These are phyloP conservation scores for Trichoderma oligosporum DNA, from an alignment of 2,329 filamentous ascomycete genomes.

Conservation along the genomic window DNA sequence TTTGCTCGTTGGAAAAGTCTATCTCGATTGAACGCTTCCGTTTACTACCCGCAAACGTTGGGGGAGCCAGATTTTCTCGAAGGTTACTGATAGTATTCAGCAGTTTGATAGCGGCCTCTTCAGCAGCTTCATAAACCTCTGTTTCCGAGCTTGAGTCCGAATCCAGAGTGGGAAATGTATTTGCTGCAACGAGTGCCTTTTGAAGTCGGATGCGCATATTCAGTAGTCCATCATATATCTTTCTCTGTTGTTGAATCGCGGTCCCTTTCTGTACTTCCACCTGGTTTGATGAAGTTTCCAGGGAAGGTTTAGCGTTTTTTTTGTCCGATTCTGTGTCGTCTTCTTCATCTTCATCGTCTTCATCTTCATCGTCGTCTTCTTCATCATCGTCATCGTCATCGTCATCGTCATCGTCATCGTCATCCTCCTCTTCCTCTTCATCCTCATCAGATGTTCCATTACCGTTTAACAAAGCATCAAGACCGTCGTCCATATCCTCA, in stretches of 20 bases:
- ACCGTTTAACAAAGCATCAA: constrained; percentile 34
- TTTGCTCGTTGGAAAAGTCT: constrained; percentile 57
- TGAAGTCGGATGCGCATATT: constrained; percentile 91
- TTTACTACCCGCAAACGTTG: constrained; percentile 54
- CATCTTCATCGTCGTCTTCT: constrained; percentile 35
- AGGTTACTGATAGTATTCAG: constrained; percentile 76
- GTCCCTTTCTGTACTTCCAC: constrained; percentile 75
- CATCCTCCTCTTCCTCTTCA: constrained; percentile 35
- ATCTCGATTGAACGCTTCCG: constrained; percentile 53
- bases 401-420: constrained; percentile 36
- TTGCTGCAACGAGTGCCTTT: constrained; percentile 79
- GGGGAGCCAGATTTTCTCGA: constrained; percentile 56
- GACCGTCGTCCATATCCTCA: constrained; percentile 38
- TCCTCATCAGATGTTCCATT: constrained; percentile 32
- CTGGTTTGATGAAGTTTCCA: constrained; percentile 32
- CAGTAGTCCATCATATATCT: constrained; percentile 80
- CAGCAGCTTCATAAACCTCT: constrained; percentile 68
- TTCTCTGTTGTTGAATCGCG: constrained; percentile 81
- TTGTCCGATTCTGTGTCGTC: constrained; percentile 24
- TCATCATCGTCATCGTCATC: constrained; percentile 38
- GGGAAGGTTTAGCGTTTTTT: constrained; percentile 33
- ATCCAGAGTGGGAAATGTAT: constrained; percentile 59
- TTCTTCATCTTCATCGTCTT: constrained; percentile 32
- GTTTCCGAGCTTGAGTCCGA: constrained; percentile 37
- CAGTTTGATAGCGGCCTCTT: constrained; percentile 78